Evolutionary conservation across 2,329 filamentous ascomycete genomes (phyloP).

Genomic region (Epichloe uncinata): DNA sequence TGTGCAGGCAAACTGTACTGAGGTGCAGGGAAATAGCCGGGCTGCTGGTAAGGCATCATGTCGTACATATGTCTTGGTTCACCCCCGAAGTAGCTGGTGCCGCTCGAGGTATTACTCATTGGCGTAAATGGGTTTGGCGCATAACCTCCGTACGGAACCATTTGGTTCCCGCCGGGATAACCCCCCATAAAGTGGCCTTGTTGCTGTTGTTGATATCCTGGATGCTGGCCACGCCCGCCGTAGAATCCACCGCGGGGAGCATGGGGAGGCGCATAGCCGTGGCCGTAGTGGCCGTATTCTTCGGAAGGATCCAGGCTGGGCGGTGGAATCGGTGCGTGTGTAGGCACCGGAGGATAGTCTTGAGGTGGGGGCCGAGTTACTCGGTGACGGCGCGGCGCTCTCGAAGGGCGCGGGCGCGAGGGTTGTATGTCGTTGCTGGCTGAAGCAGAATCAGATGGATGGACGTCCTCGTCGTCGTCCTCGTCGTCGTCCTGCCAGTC

Average conservation of each 20-base stretch:
- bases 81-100: constrained; percentile 28
- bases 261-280: constrained; percentile 9
- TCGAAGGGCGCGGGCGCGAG: constrained; percentile 8
- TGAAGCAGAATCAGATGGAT: constrained; percentile 48
- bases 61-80: constrained; percentile 29
- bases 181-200: constrained; percentile 29
- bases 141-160: constrained; percentile 33
- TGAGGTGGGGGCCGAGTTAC: constrained; percentile 23
- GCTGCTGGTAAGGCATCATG: constrained; percentile 36
- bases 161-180: constrained; percentile 26
- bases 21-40: constrained; percentile 7
- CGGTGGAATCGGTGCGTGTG: constrained; percentile 31
- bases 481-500: constrained; percentile 27
- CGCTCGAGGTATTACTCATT: constrained; percentile 24
- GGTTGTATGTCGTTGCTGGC: constrained; percentile 21
- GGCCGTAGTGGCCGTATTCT: constrained; percentile 34
- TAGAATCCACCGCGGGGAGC: constrained; percentile 17
- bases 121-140: constrained; percentile 30
- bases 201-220: constrained; percentile 34
- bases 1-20: constrained; percentile 9
- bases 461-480: constrained; percentile 34
- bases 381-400: constrained; percentile 19
- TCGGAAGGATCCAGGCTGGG: constrained; percentile 53
- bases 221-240: constrained; percentile 14
- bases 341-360: constrained; percentile 23